Evolutionary conservation across 805 yeast species (phyloP).

Genomic region (Candida maltosa): DNA sequence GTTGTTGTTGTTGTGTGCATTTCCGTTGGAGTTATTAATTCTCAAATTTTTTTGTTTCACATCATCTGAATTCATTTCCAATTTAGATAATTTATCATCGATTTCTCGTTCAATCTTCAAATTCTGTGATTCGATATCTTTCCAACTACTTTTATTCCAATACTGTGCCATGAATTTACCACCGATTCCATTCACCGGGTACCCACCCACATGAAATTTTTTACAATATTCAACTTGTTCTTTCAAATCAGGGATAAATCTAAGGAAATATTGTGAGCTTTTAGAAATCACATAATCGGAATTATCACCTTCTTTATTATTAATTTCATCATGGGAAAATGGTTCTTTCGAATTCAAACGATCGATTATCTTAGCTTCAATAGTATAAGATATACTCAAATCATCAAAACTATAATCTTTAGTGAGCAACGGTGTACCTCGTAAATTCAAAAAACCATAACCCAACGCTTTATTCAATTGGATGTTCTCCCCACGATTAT

Average conservation of each 20-base stretch:
- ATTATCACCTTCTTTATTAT: constrained; percentile 22
- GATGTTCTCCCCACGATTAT: constrained; percentile 30
- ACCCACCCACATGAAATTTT: constrained; percentile 13
- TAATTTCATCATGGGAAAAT: constrained; percentile 32
- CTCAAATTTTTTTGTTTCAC: constrained; percentile 31
- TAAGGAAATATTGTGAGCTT: constrained; percentile 31
- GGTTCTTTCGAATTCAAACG: constrained; percentile 30
- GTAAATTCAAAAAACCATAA: constrained; percentile 47
- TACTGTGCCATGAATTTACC: constrained; percentile 28
- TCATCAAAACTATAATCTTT: constrained; percentile 44
- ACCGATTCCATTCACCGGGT: constrained; percentile 29
- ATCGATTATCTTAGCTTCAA: constrained; percentile 57
- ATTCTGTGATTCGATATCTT: constrained; percentile 22
- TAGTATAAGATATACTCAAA: constrained; percentile 46
- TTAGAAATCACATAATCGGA: constrained; percentile 33
- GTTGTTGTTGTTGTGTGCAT: background rate
- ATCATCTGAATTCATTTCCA: constrained; percentile 24
- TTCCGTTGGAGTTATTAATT: constrained; percentile 4
- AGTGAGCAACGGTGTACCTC: constrained; percentile 53
- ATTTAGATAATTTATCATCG: constrained; percentile 23
- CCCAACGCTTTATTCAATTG: constrained; percentile 44
- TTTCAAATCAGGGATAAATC: constrained; percentile 37
- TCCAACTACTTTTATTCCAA: constrained; percentile 30
- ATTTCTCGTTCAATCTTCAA: constrained; percentile 35
- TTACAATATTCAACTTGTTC: constrained; percentile 24